Percentiles rank a stretch among this genome's conserved stretches.
These are phyloP conservation scores for Westerdykella ornata DNA, from an alignment of 2,329 filamentous ascomycete species.

Conservation along the genomic window DNA sequence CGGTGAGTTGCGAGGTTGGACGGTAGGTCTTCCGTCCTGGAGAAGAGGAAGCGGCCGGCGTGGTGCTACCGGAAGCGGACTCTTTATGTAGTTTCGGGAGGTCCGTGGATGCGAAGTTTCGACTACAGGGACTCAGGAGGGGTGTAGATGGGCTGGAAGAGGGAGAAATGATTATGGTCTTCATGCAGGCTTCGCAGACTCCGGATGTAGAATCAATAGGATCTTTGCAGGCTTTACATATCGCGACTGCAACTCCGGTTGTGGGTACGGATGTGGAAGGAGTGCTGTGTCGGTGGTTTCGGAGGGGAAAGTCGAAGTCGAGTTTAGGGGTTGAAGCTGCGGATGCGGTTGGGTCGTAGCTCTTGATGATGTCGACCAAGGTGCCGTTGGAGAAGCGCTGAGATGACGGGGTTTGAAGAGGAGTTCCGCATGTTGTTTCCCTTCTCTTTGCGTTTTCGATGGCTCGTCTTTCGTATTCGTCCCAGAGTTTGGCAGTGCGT, in stretches of 20 bases:
- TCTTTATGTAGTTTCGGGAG: conserved; percentile 15
- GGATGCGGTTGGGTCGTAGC: conserved; percentile 6
- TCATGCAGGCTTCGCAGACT: conserved; percentile 28
- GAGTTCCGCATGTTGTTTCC: conserved; percentile 9
- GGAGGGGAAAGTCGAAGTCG: conserved; percentile 18
- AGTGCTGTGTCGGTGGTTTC: conserved; percentile 2
- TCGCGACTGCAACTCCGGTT: conserved; percentile 10
- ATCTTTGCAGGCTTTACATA: conserved; percentile 27
- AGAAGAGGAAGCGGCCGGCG: conserved; percentile 10
- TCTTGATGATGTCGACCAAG: conserved; percentile 16
- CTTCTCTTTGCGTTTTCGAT: conserved; percentile 27
- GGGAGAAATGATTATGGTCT: conserved; percentile 19
- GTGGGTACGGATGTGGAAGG: conserved; percentile 8
- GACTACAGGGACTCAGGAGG: conserved; percentile 18
- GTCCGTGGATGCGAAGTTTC: conserved; percentile 21
- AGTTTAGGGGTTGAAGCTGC: conserved; percentile 15
- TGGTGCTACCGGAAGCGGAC: conserved; percentile 7
- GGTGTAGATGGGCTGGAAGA: conserved; percentile 20
- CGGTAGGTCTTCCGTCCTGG: conserved; percentile 15
- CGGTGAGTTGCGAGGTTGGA: conserved; percentile 17
- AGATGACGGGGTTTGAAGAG: conserved; percentile 10
- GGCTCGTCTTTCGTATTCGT: conserved; percentile 30
- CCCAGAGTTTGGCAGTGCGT: conserved; percentile 30
- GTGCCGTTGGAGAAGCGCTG: conserved; percentile 15
- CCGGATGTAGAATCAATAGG: conserved; percentile 22